Evolutionary conservation across 228 moss, liverwort and hornwort genomes (phyloP), one percentile per base, ranked within the genome.

Genomic region (Sphagnum fallax): DNA sequence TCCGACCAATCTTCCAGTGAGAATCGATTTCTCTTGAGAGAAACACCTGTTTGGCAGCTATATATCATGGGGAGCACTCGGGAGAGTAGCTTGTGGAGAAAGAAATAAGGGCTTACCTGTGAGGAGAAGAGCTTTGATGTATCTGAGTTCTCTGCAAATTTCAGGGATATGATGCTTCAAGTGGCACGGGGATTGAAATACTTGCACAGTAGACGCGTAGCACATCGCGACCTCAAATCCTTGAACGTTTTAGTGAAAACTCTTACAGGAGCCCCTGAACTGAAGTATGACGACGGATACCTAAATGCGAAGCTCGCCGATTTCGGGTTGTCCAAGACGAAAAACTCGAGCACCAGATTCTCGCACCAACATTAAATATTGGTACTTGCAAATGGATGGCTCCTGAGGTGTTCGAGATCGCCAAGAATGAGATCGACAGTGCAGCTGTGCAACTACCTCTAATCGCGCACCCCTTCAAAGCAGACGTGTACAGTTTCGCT

Each of bases 151-250:
- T 32, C 32, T 32, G 32, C 32, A 32, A 32, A 32, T 32, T 32
- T 32, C 32, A 32, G 32, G 32, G 32, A 32, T 32, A 32, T 80
- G 9, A 80, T 76, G 80, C 68, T 80, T 15, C 74, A 80, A 48
- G 74, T 76, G 5, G 76, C 51, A 4, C 76, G 74, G 60, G 80
- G 71, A 49, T 52, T 76, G 53, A 69, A 11, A 61, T 76, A 74
- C 57, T 49, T 76, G 8, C 80, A 76, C 57, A 65, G 61, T 65
- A 74, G 69, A 50, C n/a, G 11, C 6, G 49, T 76, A 50, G 74
- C 57, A 2, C 76, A 77, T 64, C 77, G 74, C 47, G 73, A 76
- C 70, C 67, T 76, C 4, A 80, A 73, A 47, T 74, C 73, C 4
- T 10, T 0, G 4, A 77, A 81, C 51, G 55, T 81, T 71, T 8